These are phyloP conservation scores for Cajanus cajan DNA, from an alignment of 306 rosid species.

Conservation along the genomic window DNA sequence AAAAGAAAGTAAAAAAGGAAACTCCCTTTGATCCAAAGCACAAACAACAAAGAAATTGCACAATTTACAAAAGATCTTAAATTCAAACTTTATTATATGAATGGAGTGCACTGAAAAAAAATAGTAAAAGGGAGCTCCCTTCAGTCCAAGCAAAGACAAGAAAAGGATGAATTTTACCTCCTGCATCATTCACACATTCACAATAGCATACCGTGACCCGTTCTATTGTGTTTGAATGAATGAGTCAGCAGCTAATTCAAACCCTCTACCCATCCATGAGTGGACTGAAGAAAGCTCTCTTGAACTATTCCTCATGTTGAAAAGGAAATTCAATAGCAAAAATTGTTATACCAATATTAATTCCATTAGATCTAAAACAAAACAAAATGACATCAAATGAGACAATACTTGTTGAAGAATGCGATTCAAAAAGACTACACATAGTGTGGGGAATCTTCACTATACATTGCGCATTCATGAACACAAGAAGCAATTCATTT, in stretches of 20 bases:
- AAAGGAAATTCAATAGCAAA: background rate
- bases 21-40: no score
- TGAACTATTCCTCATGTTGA: slow-evolving; percentile 29
- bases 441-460: background rate
- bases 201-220: slow-evolving; percentile 40
- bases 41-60: no score
- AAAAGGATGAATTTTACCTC: slow-evolving; percentile 70
- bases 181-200: slow-evolving; percentile 94
- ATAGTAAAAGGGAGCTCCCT: slow-evolving; percentile 90
- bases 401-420: background rate
- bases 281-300: slow-evolving; percentile 97
- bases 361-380: background rate
- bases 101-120: no score
- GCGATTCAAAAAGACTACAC: background rate
- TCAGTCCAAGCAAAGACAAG: slow-evolving; percentile 93
- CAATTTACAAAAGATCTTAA: no score
- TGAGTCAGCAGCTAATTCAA: slow-evolving; percentile 93
- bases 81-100: no score
- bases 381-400: background rate
- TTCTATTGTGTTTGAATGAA: slow-evolving; percentile 87
- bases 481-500: background rate
- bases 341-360: background rate
- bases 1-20: no score
- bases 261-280: slow-evolving; percentile 72
- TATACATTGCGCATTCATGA: background rate